Base-by-base conservation (phyloP, 2,329 filamentous ascomycete genomes). In the Botryotinia convoluta region DNA sequence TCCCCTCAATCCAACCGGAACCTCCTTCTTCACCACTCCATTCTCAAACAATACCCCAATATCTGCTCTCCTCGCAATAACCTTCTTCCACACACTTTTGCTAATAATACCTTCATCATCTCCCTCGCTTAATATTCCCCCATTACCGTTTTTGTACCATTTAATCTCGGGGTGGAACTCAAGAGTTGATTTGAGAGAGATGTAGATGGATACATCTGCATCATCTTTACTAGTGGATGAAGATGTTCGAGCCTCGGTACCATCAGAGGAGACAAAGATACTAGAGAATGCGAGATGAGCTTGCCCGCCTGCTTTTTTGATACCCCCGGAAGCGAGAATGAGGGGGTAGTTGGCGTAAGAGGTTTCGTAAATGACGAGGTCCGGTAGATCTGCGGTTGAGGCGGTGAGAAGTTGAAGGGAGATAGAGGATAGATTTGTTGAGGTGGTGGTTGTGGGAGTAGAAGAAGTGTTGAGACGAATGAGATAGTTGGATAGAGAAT, bases 321-420 rank as follows among this genome's bases (percentile, higher is more conserved):
- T 84, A 68, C 79, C 79, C 20, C 82, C 83, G 5, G 80, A 81
- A 9, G 82, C 81, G 22, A 85, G 77, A 60, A 85, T 82, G 32
- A 84, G 81, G 1, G 83, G 83, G 76, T 85, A 85, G 69, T 83
- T 82, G 71, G 84, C 80, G 79, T 85, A 85, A 3, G 84, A 83
- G 12, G 83, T 85, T 77, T 84, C 83, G 77, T 84, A 84, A 72
- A 85, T 81, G 74, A 84, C 79, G 60, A 84, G 81, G 61, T 84
- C 82, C 16, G 84, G 84, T 8, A 85, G 79, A 69, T 84, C 79
- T 62, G 81, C 79, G 59, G 79, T 76, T 9, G 78, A 81, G 57
- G 82, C 74, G 63, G 79, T 81, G 51, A 82, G 78, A 26, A 79
- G 77, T 29, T 81, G 80, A 48, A 80, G 76, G 71, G 81, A 81